These are phyloP conservation scores for Aspergillus arachidicola DNA, from an alignment of 2,329 filamentous ascomycete genomes.

Conservation along the genomic window DNA sequence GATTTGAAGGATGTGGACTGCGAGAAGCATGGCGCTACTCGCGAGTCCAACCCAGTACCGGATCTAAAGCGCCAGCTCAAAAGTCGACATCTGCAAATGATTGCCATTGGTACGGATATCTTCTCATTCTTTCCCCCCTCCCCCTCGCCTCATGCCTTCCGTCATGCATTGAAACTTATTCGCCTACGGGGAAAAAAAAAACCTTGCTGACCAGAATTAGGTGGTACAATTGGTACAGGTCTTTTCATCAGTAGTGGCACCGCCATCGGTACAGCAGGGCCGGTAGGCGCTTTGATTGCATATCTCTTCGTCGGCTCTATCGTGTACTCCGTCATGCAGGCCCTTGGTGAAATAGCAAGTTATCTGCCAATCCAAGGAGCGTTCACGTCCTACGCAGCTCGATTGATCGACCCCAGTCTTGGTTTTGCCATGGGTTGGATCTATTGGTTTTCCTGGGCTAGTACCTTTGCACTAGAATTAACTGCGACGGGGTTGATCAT, in stretches of 20 bases:
- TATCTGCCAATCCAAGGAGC: slow-evolving; percentile 76
- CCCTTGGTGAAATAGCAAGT: slow-evolving; percentile 70
- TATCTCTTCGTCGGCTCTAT: slow-evolving; percentile 71
- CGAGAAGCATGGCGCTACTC: slow-evolving; percentile 40
- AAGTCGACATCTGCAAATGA: slow-evolving; percentile 93
- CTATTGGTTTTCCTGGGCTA: slow-evolving; percentile 78
- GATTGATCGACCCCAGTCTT: slow-evolving; percentile 72
- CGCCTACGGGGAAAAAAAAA: not conserved
- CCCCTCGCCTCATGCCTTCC: not conserved
- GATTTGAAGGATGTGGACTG: slow-evolving; percentile 35
- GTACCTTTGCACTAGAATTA: slow-evolving; percentile 73
- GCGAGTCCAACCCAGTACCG: slow-evolving; percentile 62
- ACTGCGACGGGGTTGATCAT: slow-evolving; percentile 74
- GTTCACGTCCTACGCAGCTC: slow-evolving; percentile 74
- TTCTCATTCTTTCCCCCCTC: not conserved
- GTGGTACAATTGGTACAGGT: slow-evolving; percentile 71
- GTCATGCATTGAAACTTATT: not conserved
- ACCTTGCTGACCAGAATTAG: slow-evolving; percentile 47
- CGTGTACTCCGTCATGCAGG: slow-evolving; percentile 74
- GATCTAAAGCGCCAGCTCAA: slow-evolving; percentile 76
- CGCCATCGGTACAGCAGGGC: slow-evolving; percentile 65
- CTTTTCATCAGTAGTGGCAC: slow-evolving; percentile 70
- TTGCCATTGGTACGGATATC: slow-evolving; percentile 76
- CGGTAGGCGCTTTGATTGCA: slow-evolving; percentile 67
- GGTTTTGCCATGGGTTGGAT: slow-evolving; percentile 82